Conservation (phyloP, 495 filamentous ascomycete species). For the Penicillium longicatenatum region DNA sequence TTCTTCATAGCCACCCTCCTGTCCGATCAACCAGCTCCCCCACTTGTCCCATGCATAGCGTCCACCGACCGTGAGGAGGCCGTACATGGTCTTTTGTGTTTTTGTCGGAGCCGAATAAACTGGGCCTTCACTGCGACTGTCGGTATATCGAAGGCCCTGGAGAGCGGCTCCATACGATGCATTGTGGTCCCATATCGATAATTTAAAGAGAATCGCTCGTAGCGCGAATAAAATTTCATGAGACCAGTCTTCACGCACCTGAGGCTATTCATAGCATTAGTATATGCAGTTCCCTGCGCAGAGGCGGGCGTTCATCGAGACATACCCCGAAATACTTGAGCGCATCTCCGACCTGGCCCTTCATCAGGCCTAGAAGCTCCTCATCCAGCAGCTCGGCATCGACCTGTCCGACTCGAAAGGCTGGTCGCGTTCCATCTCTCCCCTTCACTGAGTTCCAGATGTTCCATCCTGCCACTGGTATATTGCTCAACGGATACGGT, state of each 20-base stretch:
- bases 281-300: background rate
- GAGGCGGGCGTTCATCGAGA: background rate
- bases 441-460: constrained; percentile 72
- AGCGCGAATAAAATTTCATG: constrained; percentile 80
- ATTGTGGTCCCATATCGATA: constrained; percentile 95
- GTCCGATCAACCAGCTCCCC: constrained; percentile 80
- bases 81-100: constrained; percentile 84
- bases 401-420: constrained; percentile 93
- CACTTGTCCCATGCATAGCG: constrained; percentile 88
- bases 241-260: constrained; percentile 77
- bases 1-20: constrained; percentile 70
- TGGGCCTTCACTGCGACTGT: constrained; percentile 68
- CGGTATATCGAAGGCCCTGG: constrained; percentile 87
- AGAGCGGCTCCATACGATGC: constrained; percentile 92
- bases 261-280: constrained; percentile 40
- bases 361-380: constrained; percentile 83
- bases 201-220: constrained; percentile 83
- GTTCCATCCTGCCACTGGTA: constrained; percentile 57
- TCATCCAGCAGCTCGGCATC: constrained; percentile 96
- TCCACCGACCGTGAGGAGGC: constrained; percentile 81
- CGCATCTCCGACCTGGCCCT: constrained; percentile 84
- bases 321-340: constrained; percentile 79
- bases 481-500: constrained; percentile 63
- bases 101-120: constrained; percentile 63
- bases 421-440: constrained; percentile 78